A percentile compares a stretch with the other conserved stretches of the same genome.
Evolutionary conservation across 2,329 filamentous ascomycete species (phyloP).

Genomic region (Chrysosporium keratinophilum): DNA sequence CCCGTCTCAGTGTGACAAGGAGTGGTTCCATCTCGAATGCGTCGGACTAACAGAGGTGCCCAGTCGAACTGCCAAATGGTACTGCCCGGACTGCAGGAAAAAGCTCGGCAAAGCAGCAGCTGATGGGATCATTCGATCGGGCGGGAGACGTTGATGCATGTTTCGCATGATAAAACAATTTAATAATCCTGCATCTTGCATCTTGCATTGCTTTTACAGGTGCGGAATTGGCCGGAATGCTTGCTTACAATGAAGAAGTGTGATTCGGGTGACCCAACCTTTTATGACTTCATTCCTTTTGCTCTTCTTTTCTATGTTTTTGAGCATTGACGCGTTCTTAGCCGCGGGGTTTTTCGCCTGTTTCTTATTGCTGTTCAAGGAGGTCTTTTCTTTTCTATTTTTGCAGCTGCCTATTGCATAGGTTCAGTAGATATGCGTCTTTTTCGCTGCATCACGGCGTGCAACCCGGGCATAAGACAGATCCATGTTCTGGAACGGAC

Average conservation of each 20-base stretch:
- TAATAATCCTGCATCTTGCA: conserved; percentile 2
- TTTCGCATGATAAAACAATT: conserved; percentile 1
- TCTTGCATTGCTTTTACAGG: not conserved
- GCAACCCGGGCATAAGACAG: not conserved
- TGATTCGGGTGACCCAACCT: not conserved
- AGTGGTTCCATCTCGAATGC: conserved; percentile 58
- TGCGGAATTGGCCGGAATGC: conserved; percentile 8
- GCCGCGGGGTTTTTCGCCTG: not conserved
- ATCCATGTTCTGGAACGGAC: not conserved
- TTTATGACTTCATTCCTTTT: not conserved
- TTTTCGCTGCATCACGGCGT: conserved; percentile 1
- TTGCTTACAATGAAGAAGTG: not conserved
- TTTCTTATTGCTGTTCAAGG: not conserved
- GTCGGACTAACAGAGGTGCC: conserved; percentile 50
- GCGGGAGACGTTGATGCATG: conserved; percentile 25
- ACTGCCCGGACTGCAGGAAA: conserved; percentile 52
- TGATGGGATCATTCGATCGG: conserved; percentile 32
- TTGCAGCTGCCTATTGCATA: not conserved
- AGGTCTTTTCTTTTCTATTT: not conserved
- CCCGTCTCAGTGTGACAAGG: conserved; percentile 46
- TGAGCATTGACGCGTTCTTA: not conserved
- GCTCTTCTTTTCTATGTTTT: not conserved
- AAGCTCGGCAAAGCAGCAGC: conserved; percentile 35
- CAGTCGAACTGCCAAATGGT: conserved; percentile 54
- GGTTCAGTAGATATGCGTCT: not conserved